Base-by-base conservation (phyloP, 1,284 basidiomycete genomes). In the Leccinum fuscescens region DNA sequence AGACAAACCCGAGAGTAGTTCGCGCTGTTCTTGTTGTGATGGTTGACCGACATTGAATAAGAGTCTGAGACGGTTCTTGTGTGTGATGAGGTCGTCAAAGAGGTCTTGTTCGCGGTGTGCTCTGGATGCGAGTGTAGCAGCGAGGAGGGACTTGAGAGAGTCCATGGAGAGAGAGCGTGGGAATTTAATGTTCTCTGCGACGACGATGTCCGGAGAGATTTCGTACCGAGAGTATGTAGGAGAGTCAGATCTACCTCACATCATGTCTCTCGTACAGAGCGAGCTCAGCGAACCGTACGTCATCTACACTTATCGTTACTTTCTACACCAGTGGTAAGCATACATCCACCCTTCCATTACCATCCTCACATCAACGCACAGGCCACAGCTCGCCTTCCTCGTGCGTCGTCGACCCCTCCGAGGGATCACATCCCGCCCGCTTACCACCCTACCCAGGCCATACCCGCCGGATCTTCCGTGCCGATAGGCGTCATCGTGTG, bases 251-350 rank as follows among this genome's bases (percentile, higher is more conserved):
- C 80, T 96, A 60, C 84, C 86, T 8, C 84, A 86, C 66, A 88
- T 96, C 69, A 92, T 94, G 84, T 79, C 84, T 37, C 83, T 97
- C 63, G 90, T 96, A n/a, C 90, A 95, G 78, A 88, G 83, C 69
- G 94, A 96, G 77, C 85, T 97, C 72, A 94, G 92, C 67, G 96
- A 98, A 76, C 96, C 96, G 39, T 98, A 94, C 78, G 94, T 96
- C 61, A 89, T 95, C 56, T 95, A 94, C 77, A 94, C 93, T 1
- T 94, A 93, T 69, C 88, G 94, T 3, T 97, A 97, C 75, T 98
- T 98, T 73, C 82, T 99, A 12, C 86, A 93, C 69, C 90, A 94
- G 68, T 99, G 97, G 96, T 95, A 60, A 66, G 29, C 29, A 31
- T 31, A 31, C 29, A 31, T 31, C 29, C 29, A 31, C 29, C 29